A percentile compares a stretch with the other conserved stretches of the same genome.
Evolutionary conservation across 2,329 filamentous ascomycete species (phyloP).

Genomic region (Arthroderma uncinatum): DNA sequence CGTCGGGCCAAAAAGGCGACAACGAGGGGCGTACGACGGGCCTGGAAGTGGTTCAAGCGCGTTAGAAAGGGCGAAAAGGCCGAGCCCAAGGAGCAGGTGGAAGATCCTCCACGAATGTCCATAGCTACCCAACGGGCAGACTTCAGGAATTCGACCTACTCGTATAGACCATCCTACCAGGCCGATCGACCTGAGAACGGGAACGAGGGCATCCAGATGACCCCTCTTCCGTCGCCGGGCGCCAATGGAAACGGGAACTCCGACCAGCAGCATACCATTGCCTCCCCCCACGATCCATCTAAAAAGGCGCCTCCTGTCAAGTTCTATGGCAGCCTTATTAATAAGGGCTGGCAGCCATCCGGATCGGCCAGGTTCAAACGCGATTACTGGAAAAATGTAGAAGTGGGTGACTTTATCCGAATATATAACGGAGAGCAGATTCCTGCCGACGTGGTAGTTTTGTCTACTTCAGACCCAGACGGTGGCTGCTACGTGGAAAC

Average conservation of each 20-base stretch:
- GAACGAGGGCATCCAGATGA: constrained; percentile 80
- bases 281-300: not conserved
- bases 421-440: constrained; percentile 94
- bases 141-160: constrained; percentile 46
- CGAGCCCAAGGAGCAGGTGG: constrained; percentile 21
- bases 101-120: constrained; percentile 49
- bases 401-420: constrained; percentile 91
- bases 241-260: not conserved
- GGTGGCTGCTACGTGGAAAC: constrained; percentile 96
- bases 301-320: not conserved
- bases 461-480: constrained; percentile 87
- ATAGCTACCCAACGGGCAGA: constrained; percentile 47
- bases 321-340: constrained; percentile 57
- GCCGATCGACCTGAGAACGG: constrained; percentile 37
- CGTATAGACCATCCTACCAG: constrained; percentile 41
- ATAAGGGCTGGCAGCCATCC: constrained; percentile 52
- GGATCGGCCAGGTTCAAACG: constrained; percentile 78
- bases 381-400: constrained; percentile 88
- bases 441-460: constrained; percentile 81
- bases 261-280: not conserved
- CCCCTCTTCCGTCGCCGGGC: constrained; percentile 70
- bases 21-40: constrained; percentile 50
- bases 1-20: constrained; percentile 82
- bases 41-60: constrained; percentile 42
- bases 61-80: constrained; percentile 40